phyloP scores from a whole-genome alignment of 1,284 basidiomycete species.

The Puccinia novopanici region DNA sequence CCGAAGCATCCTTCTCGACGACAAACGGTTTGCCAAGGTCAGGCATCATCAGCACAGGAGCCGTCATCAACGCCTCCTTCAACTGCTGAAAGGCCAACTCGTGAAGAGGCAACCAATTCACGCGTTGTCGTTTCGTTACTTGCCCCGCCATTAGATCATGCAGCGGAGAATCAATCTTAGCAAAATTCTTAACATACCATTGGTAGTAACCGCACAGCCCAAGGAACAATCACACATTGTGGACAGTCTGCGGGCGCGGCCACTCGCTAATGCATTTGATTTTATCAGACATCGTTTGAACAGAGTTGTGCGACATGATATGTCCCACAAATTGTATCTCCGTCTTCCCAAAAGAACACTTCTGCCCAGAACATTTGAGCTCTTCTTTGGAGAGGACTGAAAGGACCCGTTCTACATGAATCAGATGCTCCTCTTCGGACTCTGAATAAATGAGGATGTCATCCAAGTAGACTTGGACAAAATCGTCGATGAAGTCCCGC shows the following conservation, averaged over 20 bases:
- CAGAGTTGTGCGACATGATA: conserved; percentile 58
- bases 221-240: conserved; percentile 60
- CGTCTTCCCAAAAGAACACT: conserved; percentile 42
- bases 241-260: conserved; percentile 59
- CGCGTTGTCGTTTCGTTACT: background rate
- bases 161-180: conserved; percentile 59
- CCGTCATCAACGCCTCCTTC: background rate
- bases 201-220: conserved; percentile 62
- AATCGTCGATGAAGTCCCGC: conserved; percentile 3
- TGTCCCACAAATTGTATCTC: conserved; percentile 62
- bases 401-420: conserved; percentile 33
- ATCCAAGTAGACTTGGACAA: conserved; percentile 48
- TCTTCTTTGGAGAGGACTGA: background rate
- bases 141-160: conserved; percentile 14
- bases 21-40: background rate
- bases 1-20: conserved; percentile 12
- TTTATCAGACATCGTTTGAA: conserved; percentile 62
- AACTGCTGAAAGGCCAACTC: background rate
- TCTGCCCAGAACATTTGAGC: conserved; percentile 36
- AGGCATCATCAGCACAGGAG: background rate
- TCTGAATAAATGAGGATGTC: conserved; percentile 30
- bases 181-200: conserved; percentile 61
- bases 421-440: too few relatives aligned
- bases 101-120: background rate
- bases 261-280: conserved; percentile 60